phyloP scores from a whole-genome alignment of 2,329 filamentous ascomycete genomes.

The Alternaria rosae region DNA sequence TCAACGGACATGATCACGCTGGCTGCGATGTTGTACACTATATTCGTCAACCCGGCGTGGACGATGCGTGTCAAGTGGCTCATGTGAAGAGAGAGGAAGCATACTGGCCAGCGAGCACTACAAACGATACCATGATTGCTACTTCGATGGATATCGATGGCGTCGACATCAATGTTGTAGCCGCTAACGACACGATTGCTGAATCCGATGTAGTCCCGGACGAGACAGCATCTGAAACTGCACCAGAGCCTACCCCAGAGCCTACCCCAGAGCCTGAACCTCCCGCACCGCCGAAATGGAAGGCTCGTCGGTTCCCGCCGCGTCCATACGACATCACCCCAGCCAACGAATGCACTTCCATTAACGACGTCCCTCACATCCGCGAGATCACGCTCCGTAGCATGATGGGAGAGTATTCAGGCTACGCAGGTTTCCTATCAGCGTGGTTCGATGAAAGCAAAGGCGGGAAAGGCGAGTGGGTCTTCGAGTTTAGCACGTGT shows the following conservation, averaged over 20 bases:
- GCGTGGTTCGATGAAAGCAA: constrained; percentile 81
- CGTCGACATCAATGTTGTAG: constrained; percentile 3
- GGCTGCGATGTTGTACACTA: constrained; percentile 92
- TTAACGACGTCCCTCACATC: constrained; percentile 62
- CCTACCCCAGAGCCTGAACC: background rate
- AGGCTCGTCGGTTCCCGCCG: constrained; percentile 30
- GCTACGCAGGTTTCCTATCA: constrained; percentile 86
- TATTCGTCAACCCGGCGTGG: constrained; percentile 30
- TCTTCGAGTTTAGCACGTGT: constrained; percentile 80
- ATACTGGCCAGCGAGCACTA: constrained; percentile 19
- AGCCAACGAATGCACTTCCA: constrained; percentile 19
- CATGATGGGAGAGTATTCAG: constrained; percentile 98
- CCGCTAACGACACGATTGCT: constrained; percentile 5
- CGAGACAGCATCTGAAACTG: constrained; percentile 1
- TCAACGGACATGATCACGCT: constrained; percentile 95
- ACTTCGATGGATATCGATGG: constrained; percentile 1
- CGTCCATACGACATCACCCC: constrained; percentile 47
- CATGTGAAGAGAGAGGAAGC: constrained; percentile 19
- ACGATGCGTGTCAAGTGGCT: constrained; percentile 15
- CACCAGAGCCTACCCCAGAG: constrained; percentile 1
- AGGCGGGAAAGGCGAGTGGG: constrained; percentile 81
- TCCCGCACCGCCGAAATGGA: constrained; percentile 25
- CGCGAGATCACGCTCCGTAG: constrained; percentile 92
- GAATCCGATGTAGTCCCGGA: background rate
- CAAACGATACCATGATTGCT: constrained; percentile 6